Evolutionary conservation across 495 filamentous ascomycete genomes (phyloP), one percentile per base, ranked within the genome.

Genomic region (Cercophora samala): DNA sequence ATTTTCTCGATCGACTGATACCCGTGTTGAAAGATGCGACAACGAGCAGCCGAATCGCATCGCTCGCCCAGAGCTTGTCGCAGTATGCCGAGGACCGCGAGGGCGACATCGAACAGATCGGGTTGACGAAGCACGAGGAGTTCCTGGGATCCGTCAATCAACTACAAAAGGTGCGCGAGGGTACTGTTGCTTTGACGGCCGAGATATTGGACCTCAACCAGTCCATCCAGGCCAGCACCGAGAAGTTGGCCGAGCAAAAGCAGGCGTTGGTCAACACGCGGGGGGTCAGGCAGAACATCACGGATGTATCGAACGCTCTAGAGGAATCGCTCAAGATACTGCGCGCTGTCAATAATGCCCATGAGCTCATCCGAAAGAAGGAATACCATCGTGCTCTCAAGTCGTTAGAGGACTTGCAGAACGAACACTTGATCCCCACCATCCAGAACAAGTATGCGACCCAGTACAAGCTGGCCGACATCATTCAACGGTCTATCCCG

Each of bases 331-430:
- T 97, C 61, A 94, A 96, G 75, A 93, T 99, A 23, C 74, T 99
- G 24, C 89, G 93, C 60, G 86, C 96, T 17, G 93, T 96, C 64
- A 99, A 99, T 72, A 91, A 97, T 69, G 93, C 97, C 23, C 91
- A 96, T 74, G 96, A 98, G 58, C 78, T 99, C 55, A 82, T 98
- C 26, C 86, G 85, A 21, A 93, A 89, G 75, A 97, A 97, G 79
- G 95, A 93, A 68, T 95, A 98, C 73, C 98, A 99, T 76, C 92
- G 89, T 21, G 96, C 95, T 23, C 83, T 99, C 58, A 91, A 96
- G 64, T 93, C 95, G 6, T 81, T 98, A 29, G 96, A 98, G 74
- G 95, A 99, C 74, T 80, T 99, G 25, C 95, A 97, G 73, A 97
- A 96, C 80, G 93, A 98, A 66, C 92, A 98, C 75, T 84, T 99